Conservation (phyloP, 768 basidiomycete genomes). For the Leucocoprinus birnbaumii region DNA sequence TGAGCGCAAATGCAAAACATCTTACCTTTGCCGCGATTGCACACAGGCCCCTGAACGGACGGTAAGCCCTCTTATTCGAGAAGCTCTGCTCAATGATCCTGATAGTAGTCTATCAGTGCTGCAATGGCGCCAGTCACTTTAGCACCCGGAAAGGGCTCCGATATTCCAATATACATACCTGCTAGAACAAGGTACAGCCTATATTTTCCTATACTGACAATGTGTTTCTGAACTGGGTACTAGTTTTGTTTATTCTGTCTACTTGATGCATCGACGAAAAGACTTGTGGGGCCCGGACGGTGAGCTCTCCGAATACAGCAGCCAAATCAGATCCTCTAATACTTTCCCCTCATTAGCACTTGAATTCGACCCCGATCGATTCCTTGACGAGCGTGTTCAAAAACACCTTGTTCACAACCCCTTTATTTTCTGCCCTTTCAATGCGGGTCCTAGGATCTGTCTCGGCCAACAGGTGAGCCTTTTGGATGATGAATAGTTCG, state of each 20-base stretch:
- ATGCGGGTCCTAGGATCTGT: constrained; percentile 35
- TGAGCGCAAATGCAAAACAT: too few species aligned
- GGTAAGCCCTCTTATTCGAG: too few species aligned
- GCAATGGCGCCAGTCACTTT: background rate
- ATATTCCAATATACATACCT: background rate
- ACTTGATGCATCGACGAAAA: constrained; percentile 46
- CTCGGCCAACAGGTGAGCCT: constrained; percentile 31
- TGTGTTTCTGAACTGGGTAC: too few species aligned
- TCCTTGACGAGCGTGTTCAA: constrained; percentile 46
- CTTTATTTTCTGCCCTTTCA: constrained; percentile 38
- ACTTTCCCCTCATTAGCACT: constrained; percentile 24
- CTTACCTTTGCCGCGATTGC: background rate
- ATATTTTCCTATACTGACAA: too few species aligned
- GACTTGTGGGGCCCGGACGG: constrained; percentile 43
- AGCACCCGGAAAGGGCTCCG: background rate
- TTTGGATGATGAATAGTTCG: too few species aligned
- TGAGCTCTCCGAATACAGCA: background rate
- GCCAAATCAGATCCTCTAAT: background rate
- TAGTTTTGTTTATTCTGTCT: constrained; percentile 29
- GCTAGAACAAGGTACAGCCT: background rate
- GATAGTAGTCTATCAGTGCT: too few species aligned
- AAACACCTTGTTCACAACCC: constrained; percentile 42
- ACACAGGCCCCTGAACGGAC: constrained; percentile 10
- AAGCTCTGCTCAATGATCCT: too few species aligned
- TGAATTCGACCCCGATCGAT: constrained; percentile 53